A percentile compares a stretch with the other conserved stretches of the same genome.
Conservation (phyloP, 2,329 filamentous ascomycete species). For the Penicillium sp. region DNA sequence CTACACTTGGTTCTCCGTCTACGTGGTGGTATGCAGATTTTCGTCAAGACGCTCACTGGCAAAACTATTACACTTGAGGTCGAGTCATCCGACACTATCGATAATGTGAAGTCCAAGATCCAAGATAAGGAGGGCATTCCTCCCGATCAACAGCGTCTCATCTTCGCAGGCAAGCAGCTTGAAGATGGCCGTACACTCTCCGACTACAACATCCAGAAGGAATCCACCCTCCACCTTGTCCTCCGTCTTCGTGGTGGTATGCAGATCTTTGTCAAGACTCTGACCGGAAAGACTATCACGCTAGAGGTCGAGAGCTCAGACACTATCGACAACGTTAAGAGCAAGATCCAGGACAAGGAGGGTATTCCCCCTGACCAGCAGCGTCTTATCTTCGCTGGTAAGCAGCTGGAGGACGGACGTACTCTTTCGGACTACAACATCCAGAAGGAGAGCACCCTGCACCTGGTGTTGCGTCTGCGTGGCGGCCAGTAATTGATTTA, state of each 20-base stretch:
- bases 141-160: slow-evolving; percentile 85
- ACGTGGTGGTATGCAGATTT: slow-evolving; percentile 64
- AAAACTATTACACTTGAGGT: slow-evolving; percentile 94
- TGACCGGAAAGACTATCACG: slow-evolving; percentile 66
- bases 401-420: slow-evolving; percentile 51
- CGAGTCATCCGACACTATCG: slow-evolving; percentile 80
- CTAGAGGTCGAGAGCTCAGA: slow-evolving; percentile 60
- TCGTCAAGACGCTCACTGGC: slow-evolving; percentile 56
- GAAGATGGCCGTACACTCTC: slow-evolving; percentile 83
- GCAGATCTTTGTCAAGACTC: slow-evolving; percentile 77
- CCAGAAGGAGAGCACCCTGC: slow-evolving; percentile 55
- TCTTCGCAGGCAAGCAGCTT: slow-evolving; percentile 87
- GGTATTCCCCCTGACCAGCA: slow-evolving; percentile 63
- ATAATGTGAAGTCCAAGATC: slow-evolving; percentile 92
- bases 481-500: slow-evolving; percentile 35
- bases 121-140: slow-evolving; percentile 75
- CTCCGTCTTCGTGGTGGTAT: slow-evolving; percentile 74
- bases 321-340: slow-evolving; percentile 63
- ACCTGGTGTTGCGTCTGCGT: slow-evolving; percentile 46
- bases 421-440: slow-evolving; percentile 49
- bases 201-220: slow-evolving; percentile 97
- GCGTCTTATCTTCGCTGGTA: slow-evolving; percentile 61
- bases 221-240: slow-evolving; percentile 71
- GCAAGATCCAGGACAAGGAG: slow-evolving; percentile 74
- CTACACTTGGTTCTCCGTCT: slow-evolving; percentile 79